A percentile compares a stretch with the other conserved stretches of the same genome.
Evolutionary conservation across 257 asterid species (phyloP).

Genomic region (Oldenlandia corymbosa): DNA sequence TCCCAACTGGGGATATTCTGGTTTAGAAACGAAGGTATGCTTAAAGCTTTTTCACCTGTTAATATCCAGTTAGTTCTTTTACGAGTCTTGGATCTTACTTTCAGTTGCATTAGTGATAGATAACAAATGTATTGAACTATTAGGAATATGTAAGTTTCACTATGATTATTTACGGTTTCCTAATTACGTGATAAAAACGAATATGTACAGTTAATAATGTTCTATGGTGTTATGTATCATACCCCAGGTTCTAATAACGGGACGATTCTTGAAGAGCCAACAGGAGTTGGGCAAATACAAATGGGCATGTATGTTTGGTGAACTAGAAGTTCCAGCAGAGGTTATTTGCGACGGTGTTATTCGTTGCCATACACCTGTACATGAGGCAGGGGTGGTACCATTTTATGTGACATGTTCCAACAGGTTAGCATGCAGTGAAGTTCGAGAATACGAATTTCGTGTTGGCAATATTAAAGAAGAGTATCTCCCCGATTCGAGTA

Average conservation of each 20-base stretch:
- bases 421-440: constrained; percentile 94
- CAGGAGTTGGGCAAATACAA: constrained; percentile 51
- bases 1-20: constrained; percentile 77
- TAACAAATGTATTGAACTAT: not conserved
- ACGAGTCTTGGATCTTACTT: constrained; percentile 4
- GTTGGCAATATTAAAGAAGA: constrained; percentile 33
- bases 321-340: constrained; percentile 81
- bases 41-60: not conserved
- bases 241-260: constrained; percentile 64
- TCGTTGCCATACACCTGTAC: constrained; percentile 70
- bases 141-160: constrained; percentile 1
- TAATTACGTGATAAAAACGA: not conserved
- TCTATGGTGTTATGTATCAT: constrained; percentile 12
- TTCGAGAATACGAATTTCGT: constrained; percentile 81
- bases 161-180: constrained; percentile 1
- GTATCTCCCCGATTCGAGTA: constrained; percentile 30
- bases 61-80: constrained; percentile 16
- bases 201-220: not conserved
- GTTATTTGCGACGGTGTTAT: constrained; percentile 71
- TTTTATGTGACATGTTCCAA: constrained; percentile 84
- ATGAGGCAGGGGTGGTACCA: constrained; percentile 70
- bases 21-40: constrained; percentile 65
- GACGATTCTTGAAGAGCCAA: constrained; percentile 57
- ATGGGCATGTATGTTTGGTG: constrained; percentile 99
- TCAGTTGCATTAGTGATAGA: not conserved